Percentiles rank a stretch among this genome's conserved stretches.
These are phyloP conservation scores for Neurospora terricola DNA, from an alignment of 495 filamentous ascomycete genomes.

Conservation along the genomic window DNA sequence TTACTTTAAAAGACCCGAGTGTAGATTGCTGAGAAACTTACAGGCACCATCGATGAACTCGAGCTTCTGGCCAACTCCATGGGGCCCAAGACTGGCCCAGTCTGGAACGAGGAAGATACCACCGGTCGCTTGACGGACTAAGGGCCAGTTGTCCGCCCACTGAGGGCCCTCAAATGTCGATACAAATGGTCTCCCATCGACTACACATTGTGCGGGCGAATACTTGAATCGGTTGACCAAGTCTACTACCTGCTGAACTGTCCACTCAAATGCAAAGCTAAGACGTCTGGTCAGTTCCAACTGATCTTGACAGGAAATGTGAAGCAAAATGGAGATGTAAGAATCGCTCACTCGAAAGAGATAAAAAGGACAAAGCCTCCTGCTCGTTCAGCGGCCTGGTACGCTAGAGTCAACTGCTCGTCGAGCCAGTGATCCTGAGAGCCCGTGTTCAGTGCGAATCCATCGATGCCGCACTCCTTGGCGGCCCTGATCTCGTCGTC, in stretches of 20 bases:
- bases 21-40: constrained; percentile 8
- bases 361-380: constrained; percentile 52
- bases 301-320: neutral
- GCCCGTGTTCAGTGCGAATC: constrained; percentile 62
- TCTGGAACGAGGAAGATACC: constrained; percentile 51
- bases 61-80: constrained; percentile 34
- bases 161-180: constrained; percentile 61
- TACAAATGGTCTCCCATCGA: constrained; percentile 50
- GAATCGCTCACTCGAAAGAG: constrained; percentile 49
- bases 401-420: constrained; percentile 42
- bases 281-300: neutral
- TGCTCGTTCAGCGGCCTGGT: constrained; percentile 41
- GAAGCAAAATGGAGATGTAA: neutral
- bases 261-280: constrained; percentile 45
- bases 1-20: neutral
- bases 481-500: constrained; percentile 50
- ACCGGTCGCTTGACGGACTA: constrained; percentile 42
- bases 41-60: constrained; percentile 50
- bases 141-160: constrained; percentile 47
- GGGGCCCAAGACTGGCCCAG: constrained; percentile 50
- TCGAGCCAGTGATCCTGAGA: constrained; percentile 40
- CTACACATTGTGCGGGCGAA: constrained; percentile 42
- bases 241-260: constrained; percentile 39
- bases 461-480: constrained; percentile 55
- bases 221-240: constrained; percentile 49